phyloP scores from a whole-genome alignment of 2,329 filamentous ascomycete species.

The Phyllachora maydis region DNA sequence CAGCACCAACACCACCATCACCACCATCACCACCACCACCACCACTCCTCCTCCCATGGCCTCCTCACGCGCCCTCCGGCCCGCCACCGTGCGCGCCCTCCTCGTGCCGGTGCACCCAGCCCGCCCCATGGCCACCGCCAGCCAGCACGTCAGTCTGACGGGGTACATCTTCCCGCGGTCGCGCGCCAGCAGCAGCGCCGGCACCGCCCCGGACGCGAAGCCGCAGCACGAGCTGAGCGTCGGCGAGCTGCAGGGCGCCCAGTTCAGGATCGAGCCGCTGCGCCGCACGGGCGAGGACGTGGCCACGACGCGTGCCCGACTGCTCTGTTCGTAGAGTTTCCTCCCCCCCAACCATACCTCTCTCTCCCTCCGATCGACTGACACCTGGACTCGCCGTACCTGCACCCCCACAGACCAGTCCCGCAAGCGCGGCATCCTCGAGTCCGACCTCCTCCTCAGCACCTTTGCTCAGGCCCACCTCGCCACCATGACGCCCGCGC shows the following conservation, averaged over 20 bases:
- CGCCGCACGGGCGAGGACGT: slow-evolving; percentile 65
- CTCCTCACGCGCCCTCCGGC: slow-evolving; percentile 8
- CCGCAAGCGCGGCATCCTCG: slow-evolving; percentile 86
- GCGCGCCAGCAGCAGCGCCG: slow-evolving; percentile 2
- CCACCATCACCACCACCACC: too few species aligned
- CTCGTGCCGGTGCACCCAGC: slow-evolving; percentile 4
- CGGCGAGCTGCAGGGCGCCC: slow-evolving; percentile 71
- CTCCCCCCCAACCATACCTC: too few species aligned
- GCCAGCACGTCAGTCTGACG: slow-evolving; percentile 2
- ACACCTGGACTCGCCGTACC: too few species aligned
- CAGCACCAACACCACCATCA: slow-evolving; percentile 2
- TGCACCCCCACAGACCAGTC: slow-evolving; percentile 52
- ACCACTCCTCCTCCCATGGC: slow-evolving; percentile 3
- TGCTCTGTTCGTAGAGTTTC: slow-evolving; percentile 33
- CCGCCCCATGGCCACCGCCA: slow-evolving; percentile 5
- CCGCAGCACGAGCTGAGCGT: slow-evolving; percentile 43
- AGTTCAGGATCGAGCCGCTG: slow-evolving; percentile 80
- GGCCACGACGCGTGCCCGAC: slow-evolving; percentile 69
- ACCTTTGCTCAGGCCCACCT: slow-evolving; percentile 81
- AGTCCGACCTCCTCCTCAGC: slow-evolving; percentile 86
- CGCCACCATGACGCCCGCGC: slow-evolving; percentile 45
- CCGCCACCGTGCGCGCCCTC: slow-evolving; percentile 5
- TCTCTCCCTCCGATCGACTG: too few species aligned
- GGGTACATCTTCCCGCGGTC: slow-evolving; percentile 3
- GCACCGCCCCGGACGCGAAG: slow-evolving; percentile 1